Base-by-base conservation (phyloP, 768 basidiomycete species). In the Agaricus subrufescens region DNA sequence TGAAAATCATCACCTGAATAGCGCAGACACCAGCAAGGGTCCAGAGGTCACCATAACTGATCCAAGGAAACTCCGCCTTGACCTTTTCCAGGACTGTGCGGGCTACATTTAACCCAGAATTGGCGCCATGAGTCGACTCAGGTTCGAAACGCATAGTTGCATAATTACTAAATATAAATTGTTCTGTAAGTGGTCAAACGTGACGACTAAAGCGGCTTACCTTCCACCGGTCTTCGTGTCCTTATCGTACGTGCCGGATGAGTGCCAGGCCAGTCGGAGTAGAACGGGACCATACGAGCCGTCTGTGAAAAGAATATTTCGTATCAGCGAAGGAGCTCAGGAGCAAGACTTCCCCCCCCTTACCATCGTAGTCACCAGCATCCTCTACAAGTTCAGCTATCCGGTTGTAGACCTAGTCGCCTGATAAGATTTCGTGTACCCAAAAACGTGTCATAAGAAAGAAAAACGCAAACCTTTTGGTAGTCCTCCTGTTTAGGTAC, bases 81-180 rank as follows among this genome's bases (percentile, higher is more conserved):
- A 98, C 70, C 55, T 88, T 80, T 66, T 97, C 91, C 83, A 98
- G 86, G 57, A 91, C 69, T 4, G 70, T 77, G 56, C 96, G 90
- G 40, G 93, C 95, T 53, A 93, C 67, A 58, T 87, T 71, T 53
- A 96, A 77, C 27, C 94, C 94, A 27, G 83, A 83, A 71, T 96
- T 96, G 49, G 92, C 94, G 37, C 76, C 83, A 66, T 98, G 94
- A 29, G 79, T 67, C 10, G 94, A 67, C 69, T 98, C 96, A 40
- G 96, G 91, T 52, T 85, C 82, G 72, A 98, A 99, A 54, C 96
- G 89, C 96, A 99, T 99, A 25, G 96, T 98, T 2, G 97, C 96
- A 62, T 92, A 94, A 81, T 99, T 98, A 78, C 91, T 89, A 66
- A 29, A 42, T 57, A 46, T 26, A 52, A 26, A 19, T 61, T 46